These are phyloP conservation scores for Aspergillus sp. DNA, from an alignment of 2,329 filamentous ascomycete genomes.

Conservation along the genomic window DNA sequence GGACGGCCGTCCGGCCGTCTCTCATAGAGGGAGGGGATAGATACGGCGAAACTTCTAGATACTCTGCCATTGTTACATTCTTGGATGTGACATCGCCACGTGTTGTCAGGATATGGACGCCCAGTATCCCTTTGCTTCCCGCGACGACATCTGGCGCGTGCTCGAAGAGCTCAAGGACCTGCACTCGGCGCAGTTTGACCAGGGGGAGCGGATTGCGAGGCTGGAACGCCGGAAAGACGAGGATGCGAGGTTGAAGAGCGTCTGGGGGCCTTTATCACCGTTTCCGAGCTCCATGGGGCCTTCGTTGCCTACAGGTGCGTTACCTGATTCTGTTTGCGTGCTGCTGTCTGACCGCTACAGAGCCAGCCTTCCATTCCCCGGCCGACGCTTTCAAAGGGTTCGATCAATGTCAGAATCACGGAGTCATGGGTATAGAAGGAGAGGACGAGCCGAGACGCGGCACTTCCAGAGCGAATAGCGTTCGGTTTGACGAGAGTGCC, in stretches of 20 bases:
- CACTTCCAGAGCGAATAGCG: conserved; percentile 88
- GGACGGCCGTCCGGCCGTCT: conserved; percentile 31
- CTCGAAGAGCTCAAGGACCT: conserved; percentile 54
- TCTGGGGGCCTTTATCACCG: conserved; percentile 76
- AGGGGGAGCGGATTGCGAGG: conserved; percentile 51
- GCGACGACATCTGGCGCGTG: conserved; percentile 56
- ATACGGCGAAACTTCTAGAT: conserved; percentile 1
- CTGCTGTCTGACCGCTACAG: conserved; percentile 44
- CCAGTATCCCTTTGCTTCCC: conserved; percentile 54
- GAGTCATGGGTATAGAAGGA: conserved; percentile 71
- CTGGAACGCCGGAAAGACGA: conserved; percentile 55
- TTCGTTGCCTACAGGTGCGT: conserved; percentile 76
- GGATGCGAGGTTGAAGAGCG: conserved; percentile 62
- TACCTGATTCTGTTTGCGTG: conserved; percentile 2
- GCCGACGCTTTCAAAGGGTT: conserved; percentile 82
- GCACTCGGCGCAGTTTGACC: conserved; percentile 51
- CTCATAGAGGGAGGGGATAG: conserved; percentile 5
- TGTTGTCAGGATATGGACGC: conserved; percentile 46
- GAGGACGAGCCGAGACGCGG: conserved; percentile 81
- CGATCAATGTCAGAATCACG: conserved; percentile 71
- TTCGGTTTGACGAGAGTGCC: conserved; percentile 93
- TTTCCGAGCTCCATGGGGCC: conserved; percentile 79
- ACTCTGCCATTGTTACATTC: conserved; percentile 1
- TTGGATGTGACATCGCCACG: background rate
- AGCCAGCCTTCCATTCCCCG: conserved; percentile 68